phyloP scores from a whole-genome alignment of 1,284 basidiomycete species.

The Fistulina hepatica region DNA sequence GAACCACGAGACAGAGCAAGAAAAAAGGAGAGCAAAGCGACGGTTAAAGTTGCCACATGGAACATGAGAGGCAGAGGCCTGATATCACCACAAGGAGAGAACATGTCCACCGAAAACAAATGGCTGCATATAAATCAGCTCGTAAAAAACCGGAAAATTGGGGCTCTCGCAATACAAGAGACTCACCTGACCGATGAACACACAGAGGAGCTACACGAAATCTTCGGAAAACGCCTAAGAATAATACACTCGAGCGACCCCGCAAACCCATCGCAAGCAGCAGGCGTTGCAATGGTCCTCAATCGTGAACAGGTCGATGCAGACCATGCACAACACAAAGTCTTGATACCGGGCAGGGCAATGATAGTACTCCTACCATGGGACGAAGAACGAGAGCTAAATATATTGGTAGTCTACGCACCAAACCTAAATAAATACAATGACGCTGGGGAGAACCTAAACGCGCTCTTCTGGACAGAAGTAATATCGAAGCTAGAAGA shows the following conservation, averaged over 20 bases:
- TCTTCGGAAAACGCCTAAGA: neutral
- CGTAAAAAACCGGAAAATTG: neutral
- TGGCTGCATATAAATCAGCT: neutral
- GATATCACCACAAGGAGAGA: neutral
- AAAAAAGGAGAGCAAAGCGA: conserved; percentile 7
- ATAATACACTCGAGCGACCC: conserved; percentile 5
- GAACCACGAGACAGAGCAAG: too few relatives aligned
- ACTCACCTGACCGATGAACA: neutral
- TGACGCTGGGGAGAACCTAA: conserved; percentile 10
- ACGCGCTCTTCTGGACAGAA: conserved; percentile 1
- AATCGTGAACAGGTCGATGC: conserved; percentile 2
- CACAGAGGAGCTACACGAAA: neutral
- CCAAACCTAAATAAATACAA: conserved; percentile 13
- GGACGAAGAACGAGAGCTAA: neutral
- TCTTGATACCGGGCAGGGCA: conserved; percentile 3
- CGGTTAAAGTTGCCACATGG: conserved; percentile 1
- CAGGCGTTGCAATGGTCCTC: conserved; percentile 11
- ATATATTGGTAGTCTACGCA: neutral
- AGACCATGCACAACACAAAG: neutral
- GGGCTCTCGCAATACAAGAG: neutral
- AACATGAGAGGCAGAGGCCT: conserved; percentile 1
- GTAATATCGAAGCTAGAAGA: neutral
- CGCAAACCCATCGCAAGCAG: neutral
- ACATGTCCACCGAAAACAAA: conserved; percentile 6
- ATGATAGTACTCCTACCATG: conserved; percentile 1